These are phyloP conservation scores for Tetrapisispora namnaoensis DNA, from an alignment of 805 yeast species.

Conservation along the genomic window DNA sequence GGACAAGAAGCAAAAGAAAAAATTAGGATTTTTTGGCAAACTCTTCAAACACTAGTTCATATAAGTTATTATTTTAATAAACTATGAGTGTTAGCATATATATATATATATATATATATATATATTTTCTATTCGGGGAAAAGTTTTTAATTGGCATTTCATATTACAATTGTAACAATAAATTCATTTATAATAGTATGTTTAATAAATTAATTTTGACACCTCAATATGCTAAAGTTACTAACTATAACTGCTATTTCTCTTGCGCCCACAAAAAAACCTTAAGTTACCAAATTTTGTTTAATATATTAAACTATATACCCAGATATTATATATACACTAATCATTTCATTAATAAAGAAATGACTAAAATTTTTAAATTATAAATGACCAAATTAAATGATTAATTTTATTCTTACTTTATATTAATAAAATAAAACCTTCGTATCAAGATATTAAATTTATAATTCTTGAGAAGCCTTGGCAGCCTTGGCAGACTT, in stretches of 20 bases:
- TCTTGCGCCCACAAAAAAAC: background rate
- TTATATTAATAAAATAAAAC: background rate
- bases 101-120: background rate
- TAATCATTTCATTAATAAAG: background rate
- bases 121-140: no score
- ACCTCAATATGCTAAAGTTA: no score
- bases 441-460: background rate
- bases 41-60: constrained; percentile 1
- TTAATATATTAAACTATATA: constrained; percentile 3
- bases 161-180: background rate
- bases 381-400: constrained; percentile 1
- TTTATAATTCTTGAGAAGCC: constrained; percentile 59
- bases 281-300: background rate
- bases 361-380: background rate
- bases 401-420: background rate
- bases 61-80: no score
- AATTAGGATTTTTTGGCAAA: constrained; percentile 1
- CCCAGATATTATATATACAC: constrained; percentile 5
- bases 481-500: constrained; percentile 51
- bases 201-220: background rate
- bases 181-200: background rate
- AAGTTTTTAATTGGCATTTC: background rate
- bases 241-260: background rate
- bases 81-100: background rate
- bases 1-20: background rate